Base-by-base conservation (phyloP, 75 land plant species). In the Pseudotsuga menziesii region DNA sequence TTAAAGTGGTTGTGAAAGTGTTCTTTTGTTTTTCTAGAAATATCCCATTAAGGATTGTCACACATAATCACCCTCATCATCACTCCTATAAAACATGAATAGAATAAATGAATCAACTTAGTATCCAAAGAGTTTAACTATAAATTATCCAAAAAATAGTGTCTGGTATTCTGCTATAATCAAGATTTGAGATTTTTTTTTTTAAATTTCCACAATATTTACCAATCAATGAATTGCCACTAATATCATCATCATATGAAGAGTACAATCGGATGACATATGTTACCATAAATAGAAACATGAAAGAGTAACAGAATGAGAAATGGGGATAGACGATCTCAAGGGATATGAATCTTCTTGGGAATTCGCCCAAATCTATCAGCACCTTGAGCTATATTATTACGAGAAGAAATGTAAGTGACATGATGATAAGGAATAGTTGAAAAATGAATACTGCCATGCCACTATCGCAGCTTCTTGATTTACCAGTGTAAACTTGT, bases 401-500 rank as follows among this genome's bases (percentile, higher is more conserved):
- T 44, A 76, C 71, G 35, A 25, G 25, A 22, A 72, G 84, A 48
- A 57, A 57, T 57, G 25, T 52, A 58, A 32, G 64, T 58, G 22
- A 71, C 66, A 58, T 62, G 75, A 19, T 85, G 85, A 55, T 80
- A 74, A 57, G 79, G 79, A 0, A 63, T 88, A 54, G 17, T 67
- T 17, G 83, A 62, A 15, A 73, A 83, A 61, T 88, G 74, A 63
- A 80, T 20, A 25, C 22, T 13, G 35, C 86, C 83, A 41, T 67
- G 23, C 52, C 73, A 35, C 86, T 82, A 66, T 84, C 78, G 56
- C 66, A 63, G 25, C 76, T 72, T 71, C 82, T 77, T 32, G 88
- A 89, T 63, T 61, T 81, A 32, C 77, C 76, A 74, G 89, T 89
- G 16, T 58, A 87, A 80, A 81, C 91, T 89, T 29, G 74, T 56